Evolutionary conservation across 2,329 filamentous ascomycete species (phyloP).

Genomic region (Cercospora sesami): DNA sequence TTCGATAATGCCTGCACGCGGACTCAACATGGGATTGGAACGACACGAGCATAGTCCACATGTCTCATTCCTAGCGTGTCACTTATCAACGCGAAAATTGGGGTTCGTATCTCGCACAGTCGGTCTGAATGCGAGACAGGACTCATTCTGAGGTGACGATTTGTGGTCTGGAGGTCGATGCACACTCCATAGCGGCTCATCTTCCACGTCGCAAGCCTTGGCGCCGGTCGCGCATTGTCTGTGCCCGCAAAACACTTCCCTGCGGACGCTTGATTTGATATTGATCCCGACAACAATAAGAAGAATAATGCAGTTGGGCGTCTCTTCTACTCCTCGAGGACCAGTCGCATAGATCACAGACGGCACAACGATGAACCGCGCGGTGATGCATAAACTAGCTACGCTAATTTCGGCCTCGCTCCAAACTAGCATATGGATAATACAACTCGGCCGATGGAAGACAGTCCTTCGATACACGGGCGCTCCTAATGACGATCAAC

Average conservation of each 20-base stretch:
- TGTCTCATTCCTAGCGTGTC: neutral
- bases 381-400: neutral
- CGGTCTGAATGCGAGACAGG: neutral
- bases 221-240: neutral
- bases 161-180: neutral
- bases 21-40: neutral
- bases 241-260: neutral
- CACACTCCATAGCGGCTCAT: neutral
- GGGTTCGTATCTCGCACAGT: neutral
- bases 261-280: neutral
- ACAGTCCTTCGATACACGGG: neutral
- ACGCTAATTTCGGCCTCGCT: neutral
- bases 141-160: neutral
- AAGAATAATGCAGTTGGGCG: neutral
- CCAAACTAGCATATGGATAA: neutral
- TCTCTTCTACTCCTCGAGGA: neutral
- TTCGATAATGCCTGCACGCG: neutral
- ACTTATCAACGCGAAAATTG: neutral
- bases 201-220: neutral
- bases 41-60: neutral
- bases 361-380: neutral
- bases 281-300: neutral
- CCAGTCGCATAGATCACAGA: neutral
- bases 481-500: neutral
- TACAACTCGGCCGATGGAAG: neutral